Percentiles rank a stretch among this genome's conserved stretches.
These are phyloP conservation scores for Paspalum notatum DNA, from an alignment of 176 grass and related monocot genomes.

Conservation along the genomic window DNA sequence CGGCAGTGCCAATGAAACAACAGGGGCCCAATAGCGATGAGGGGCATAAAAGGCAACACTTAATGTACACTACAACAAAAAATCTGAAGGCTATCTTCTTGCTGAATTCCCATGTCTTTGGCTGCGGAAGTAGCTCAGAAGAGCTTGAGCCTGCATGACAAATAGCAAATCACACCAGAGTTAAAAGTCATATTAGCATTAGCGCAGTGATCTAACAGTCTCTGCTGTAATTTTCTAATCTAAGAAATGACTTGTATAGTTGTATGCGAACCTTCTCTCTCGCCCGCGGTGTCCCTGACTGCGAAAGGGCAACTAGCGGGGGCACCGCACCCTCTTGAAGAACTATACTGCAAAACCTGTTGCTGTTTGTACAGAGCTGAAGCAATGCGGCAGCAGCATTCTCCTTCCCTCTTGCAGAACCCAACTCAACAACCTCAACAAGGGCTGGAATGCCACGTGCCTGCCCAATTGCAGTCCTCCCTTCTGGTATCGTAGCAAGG, in stretches of 20 bases:
- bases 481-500: slow-evolving; percentile 92
- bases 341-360: slow-evolving; percentile 89
- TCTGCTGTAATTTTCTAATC: not conserved
- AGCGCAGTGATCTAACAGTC: not conserved
- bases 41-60: slow-evolving; percentile 8
- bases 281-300: slow-evolving; percentile 90
- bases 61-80: slow-evolving; percentile 53
- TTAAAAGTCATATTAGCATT: not conserved
- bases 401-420: slow-evolving; percentile 91
- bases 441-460: slow-evolving; percentile 74
- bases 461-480: slow-evolving; percentile 82
- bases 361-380: slow-evolving; percentile 93
- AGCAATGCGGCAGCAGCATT: slow-evolving; percentile 86
- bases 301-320: slow-evolving; percentile 79
- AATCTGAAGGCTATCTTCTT: slow-evolving; percentile 52
- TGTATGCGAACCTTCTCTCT: slow-evolving; percentile 76
- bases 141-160: slow-evolving; percentile 76
- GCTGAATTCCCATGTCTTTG: slow-evolving; percentile 79
- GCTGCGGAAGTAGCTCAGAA: slow-evolving; percentile 96
- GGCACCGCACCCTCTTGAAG: slow-evolving; percentile 98
- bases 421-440: slow-evolving; percentile 97
- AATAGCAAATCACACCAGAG: not conserved
- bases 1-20: slow-evolving; percentile 17
- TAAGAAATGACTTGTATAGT: slow-evolving; percentile 9
- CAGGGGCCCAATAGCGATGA: not conserved